Conservation (phyloP, 257 asterid species). For the Coffea eugenioides region DNA sequence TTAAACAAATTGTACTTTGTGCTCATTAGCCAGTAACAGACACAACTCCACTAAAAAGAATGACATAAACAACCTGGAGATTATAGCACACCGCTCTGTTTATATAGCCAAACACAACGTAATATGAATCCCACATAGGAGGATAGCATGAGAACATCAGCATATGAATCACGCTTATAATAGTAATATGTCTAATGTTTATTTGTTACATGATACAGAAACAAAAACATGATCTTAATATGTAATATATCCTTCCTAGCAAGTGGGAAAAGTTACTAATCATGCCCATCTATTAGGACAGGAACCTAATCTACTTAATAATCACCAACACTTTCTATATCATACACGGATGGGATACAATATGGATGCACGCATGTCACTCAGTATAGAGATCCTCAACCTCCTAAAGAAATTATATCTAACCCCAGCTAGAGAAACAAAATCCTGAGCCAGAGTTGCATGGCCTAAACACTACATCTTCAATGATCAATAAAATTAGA, state of each 20-base stretch:
- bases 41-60: background rate
- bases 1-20: background rate
- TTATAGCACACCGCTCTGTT: background rate
- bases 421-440: background rate
- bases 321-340: background rate
- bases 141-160: background rate
- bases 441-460: background rate
- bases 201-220: background rate
- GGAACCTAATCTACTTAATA: background rate
- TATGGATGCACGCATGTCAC: background rate
- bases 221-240: background rate
- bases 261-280: background rate
- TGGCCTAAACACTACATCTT: background rate
- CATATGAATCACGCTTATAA: background rate
- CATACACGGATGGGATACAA: background rate
- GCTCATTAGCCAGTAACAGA: background rate
- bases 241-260: background rate
- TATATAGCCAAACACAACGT: background rate
- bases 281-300: background rate
- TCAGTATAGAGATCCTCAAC: background rate
- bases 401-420: background rate
- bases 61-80: background rate
- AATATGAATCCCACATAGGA: background rate
- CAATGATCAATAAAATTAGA: background rate
- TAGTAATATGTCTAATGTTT: background rate